Evolutionary conservation across 352 stramenopile genomes (phyloP), one percentile per base, ranked within the genome.

Genomic region (Globisporangium irregulare): DNA sequence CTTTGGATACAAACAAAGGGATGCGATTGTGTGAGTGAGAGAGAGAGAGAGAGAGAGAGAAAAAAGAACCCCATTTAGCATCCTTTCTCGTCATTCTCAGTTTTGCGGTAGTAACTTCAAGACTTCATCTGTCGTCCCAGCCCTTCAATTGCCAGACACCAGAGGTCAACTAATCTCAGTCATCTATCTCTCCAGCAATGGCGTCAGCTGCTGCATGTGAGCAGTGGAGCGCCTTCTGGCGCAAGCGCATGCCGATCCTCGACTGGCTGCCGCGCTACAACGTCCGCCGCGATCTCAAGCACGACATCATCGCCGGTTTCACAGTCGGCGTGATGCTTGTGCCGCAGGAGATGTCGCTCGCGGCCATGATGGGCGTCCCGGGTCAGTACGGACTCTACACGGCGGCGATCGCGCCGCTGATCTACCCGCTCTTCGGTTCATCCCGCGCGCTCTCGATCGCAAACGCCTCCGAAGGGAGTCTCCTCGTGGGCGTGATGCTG

Each of bases 311-410:
- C 22, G 78, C 86, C 0, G 86, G 81, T 32, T 74, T 91, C 70
- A 92, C 86, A 2, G 86, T 93, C 38, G 89, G 88, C 18, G 81
- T 98, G 27, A 98, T 98, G 91, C 76, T 97, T 34, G 84, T 98
- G 63, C 94, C 93, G 22, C 92, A 98, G 65, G 87, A 92, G 27
- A 97, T 98, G 79, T 92, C 80, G 43, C 94, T 98, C 59, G 91
- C 90, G 18, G 89, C 94, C 62, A 78, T 98, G 12, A 97, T 97
- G 85, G 80, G 78, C 29, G 85, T 93, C 15, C 82, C 82, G 4
- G 73, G 78, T 4, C 81, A 90, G 38, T 90, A 90, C 70, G 82
- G 85, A 9, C 74, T 93, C 25, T 93, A 93, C 67, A 88, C 83
- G 8, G 83, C 85, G 3, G 85, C 85, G 8, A 74, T 87, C 24